Conservation (phyloP, 441 rosid genomes). For the Geranium incanum region DNA sequence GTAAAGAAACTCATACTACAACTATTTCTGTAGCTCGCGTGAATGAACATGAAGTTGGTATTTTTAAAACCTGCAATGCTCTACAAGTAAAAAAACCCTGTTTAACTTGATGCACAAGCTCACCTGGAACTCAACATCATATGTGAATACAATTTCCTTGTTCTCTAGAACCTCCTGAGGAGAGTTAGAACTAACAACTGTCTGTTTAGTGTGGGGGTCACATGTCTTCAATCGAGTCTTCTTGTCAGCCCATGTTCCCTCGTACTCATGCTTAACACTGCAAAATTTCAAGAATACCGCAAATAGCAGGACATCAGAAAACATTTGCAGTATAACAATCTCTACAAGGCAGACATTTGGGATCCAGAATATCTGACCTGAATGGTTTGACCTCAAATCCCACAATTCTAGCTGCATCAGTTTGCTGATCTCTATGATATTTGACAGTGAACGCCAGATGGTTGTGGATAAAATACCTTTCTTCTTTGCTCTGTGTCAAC, state of each 20-base stretch:
- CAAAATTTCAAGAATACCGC: not conserved
- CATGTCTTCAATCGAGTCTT: constrained; percentile 68
- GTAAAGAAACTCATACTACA: no score
- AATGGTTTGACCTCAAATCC: constrained; percentile 48
- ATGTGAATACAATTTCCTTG: constrained; percentile 66
- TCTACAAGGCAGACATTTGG: not conserved
- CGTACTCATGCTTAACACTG: constrained; percentile 74
- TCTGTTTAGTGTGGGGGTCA: constrained; percentile 75
- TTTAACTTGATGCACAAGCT: constrained; percentile 13
- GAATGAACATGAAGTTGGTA: constrained; percentile 28
- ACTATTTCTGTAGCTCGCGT: not conserved
- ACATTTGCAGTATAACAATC: not conserved
- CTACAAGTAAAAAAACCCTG: constrained; percentile 42
- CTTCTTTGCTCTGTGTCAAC: not conserved
- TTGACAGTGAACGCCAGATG: no score
- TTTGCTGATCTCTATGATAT: no score
- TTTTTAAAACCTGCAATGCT: constrained; percentile 76
- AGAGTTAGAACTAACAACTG: constrained; percentile 60
- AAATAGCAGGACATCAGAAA: not conserved
- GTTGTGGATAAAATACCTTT: not conserved
- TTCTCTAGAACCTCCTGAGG: constrained; percentile 85
- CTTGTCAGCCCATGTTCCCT: constrained; percentile 59
- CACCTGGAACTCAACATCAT: constrained; percentile 80
- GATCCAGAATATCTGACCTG: constrained; percentile 37
- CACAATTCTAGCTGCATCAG: no score